Percentiles rank a stretch among this genome's conserved stretches.
Conservation (phyloP, 306 rosid genomes). For the Macrotyloma uniflorum region DNA sequence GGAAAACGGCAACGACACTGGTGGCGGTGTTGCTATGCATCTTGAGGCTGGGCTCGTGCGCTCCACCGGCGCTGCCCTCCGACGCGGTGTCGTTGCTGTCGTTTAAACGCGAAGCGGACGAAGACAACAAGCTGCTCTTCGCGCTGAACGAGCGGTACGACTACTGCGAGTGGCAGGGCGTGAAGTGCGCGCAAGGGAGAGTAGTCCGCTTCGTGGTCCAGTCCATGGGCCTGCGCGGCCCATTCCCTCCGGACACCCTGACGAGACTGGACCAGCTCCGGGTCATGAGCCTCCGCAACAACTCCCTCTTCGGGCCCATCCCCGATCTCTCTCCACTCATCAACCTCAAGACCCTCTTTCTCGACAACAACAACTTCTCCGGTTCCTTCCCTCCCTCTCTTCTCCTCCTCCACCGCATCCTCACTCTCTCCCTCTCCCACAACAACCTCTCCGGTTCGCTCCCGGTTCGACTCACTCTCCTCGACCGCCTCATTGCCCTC, state of each 20-base stretch:
- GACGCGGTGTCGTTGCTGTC: conserved; percentile 74
- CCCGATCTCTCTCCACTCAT: conserved; percentile 73
- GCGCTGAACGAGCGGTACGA: conserved; percentile 66
- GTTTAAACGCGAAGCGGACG: conserved; percentile 81
- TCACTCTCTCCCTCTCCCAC: conserved; percentile 58
- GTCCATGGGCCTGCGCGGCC: conserved; percentile 56
- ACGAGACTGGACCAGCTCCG: conserved; percentile 83
- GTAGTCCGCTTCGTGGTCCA: conserved; percentile 64
- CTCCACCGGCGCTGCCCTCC: conserved; percentile 29
- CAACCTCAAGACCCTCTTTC: conserved; percentile 70
- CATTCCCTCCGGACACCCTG: conserved; percentile 57
- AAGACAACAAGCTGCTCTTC: conserved; percentile 69
- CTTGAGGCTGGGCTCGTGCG: neutral
- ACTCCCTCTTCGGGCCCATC: conserved; percentile 78
- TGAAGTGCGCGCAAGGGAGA: conserved; percentile 77
- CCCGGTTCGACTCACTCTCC: conserved; percentile 44
- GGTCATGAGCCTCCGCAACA: conserved; percentile 69
- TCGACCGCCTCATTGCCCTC: conserved; percentile 62
- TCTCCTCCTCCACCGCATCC: conserved; percentile 60
- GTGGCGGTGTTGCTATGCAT: neutral
- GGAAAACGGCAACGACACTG: neutral
- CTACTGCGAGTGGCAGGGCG: conserved; percentile 91
- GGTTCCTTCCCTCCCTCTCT: conserved; percentile 74
- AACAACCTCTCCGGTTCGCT: conserved; percentile 65
- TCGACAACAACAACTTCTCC: conserved; percentile 62